Evolutionary conservation across 495 filamentous ascomycete genomes (phyloP), one percentile per base, ranked within the genome.

Genomic region (Lophiostoma macrostomum): DNA sequence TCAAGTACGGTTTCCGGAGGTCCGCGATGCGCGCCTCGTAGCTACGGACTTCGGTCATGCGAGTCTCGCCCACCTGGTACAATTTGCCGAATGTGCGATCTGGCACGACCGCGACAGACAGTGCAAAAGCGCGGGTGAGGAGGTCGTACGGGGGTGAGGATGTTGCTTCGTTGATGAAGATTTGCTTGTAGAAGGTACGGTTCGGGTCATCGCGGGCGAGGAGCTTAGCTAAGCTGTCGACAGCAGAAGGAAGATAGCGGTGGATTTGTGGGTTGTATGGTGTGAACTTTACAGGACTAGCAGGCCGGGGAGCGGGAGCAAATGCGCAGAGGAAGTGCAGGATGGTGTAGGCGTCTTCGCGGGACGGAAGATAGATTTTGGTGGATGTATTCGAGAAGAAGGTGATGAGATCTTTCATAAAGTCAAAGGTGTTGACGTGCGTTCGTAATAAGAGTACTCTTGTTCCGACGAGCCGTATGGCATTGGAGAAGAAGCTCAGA

Each of bases 141-240:
- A 96, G 80, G 44, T 95, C 90, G 62, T 83, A 84, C 3, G 86
- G 80, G 6, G 80, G 77, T 7, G 74, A 73, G 13, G 73, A 74
- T 14, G 74, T 67, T 12, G 78, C 74, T 54, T 96, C 89, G 4
- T 82, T 76, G 13, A 80, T 75, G 64, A 96, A 94, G 24, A 96
- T 86, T 28, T 82, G 71, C 49, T 81, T 80, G 75, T 88, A 96
- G 53, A 84, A 84, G 3, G 81, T 83, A 46, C 93, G 76, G 62
- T 97, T 98, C 0, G 93, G 91, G 50, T 96, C 91, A 67, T 96
- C 93, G 38, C 91, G 81, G 1, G 91, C 91, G 22, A 98, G 78
- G 11, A 98, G 75, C 65, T 97, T 97, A 11, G 93, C 93, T 4
- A 97, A 74, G 50, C 83, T 83, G 69, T 98, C 93, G 18, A 95